Evolutionary conservation across 176 grass and related monocot species (phyloP).

Genomic region (Calamus simplicifolius): DNA sequence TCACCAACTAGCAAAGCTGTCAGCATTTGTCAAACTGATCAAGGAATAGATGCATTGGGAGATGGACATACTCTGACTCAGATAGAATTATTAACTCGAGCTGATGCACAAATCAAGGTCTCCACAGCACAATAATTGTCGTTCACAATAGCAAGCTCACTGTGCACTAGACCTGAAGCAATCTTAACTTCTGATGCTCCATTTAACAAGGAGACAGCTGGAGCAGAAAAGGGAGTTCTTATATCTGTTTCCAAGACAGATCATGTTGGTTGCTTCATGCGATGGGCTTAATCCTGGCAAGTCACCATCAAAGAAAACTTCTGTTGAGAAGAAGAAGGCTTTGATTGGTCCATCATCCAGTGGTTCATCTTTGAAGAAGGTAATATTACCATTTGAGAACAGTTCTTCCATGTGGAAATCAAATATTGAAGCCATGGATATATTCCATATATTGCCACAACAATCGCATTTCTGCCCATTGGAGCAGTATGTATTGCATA

Average conservation of each 20-base stretch:
- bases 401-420: slow-evolving; percentile 31
- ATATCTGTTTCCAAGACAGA: not conserved
- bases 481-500: slow-evolving; percentile 7
- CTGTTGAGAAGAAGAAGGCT: slow-evolving; percentile 7
- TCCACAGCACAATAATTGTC: not conserved
- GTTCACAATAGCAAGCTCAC: too few species aligned
- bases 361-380: slow-evolving; percentile 6
- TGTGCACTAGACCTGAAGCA: not conserved
- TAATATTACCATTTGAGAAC: slow-evolving; percentile 27
- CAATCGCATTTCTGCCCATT: slow-evolving; percentile 55
- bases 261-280: not conserved
- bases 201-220: not conserved
- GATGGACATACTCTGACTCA: not conserved
- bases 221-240: slow-evolving; percentile 13
- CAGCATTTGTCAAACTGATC: not conserved
- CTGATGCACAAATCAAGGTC: not conserved
- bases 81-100: slow-evolving; percentile 4
- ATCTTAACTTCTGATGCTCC: not conserved
- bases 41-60: not conserved
- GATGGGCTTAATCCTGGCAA: not conserved
- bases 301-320: not conserved
- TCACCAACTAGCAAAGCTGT: not conserved
- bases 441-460: slow-evolving; percentile 32
- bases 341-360: slow-evolving; percentile 2
- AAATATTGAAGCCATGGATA: slow-evolving; percentile 36